Evolutionary conservation across 73 alveolate species (phyloP).

Genomic region (Stentor coeruleus): DNA sequence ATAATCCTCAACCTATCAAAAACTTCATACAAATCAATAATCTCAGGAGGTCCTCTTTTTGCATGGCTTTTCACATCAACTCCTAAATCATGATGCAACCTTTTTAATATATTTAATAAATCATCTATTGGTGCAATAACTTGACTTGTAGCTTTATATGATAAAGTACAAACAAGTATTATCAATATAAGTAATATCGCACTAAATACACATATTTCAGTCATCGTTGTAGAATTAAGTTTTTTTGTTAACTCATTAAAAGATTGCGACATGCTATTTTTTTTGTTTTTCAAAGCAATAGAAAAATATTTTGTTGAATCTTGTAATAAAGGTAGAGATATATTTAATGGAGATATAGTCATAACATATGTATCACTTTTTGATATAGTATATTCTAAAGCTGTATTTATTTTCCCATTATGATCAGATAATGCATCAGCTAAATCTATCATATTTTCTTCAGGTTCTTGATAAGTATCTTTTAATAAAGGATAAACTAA

Average conservation of each 20-base stretch:
- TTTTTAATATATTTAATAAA: not conserved
- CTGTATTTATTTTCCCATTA: not conserved
- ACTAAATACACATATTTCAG: not conserved
- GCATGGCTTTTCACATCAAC: not conserved
- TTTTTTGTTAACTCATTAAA: not conserved
- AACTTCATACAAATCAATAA: not conserved
- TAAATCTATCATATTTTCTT: too few species aligned
- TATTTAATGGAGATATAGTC: not conserved
- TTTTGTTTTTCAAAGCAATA: too few species aligned
- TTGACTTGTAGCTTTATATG: not conserved
- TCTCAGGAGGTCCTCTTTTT: conserved; percentile 6
- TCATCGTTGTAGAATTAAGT: not conserved
- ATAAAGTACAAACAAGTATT: not conserved
- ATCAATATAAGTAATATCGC: not conserved
- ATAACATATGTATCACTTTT: not conserved
- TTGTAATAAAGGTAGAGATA: not conserved
- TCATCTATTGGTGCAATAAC: conserved; percentile 6
- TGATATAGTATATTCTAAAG: not conserved
- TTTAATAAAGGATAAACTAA: too few species aligned
- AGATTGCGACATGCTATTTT: not conserved
- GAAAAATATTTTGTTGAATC: not conserved
- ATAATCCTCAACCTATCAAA: not conserved
- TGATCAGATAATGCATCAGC: too few species aligned
- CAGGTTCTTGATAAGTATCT: too few species aligned
- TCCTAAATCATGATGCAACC: conserved; percentile 8